Evolutionary conservation across 2,329 filamentous ascomycete species (phyloP).

Genomic region (Zymoseptoria crescenta): DNA sequence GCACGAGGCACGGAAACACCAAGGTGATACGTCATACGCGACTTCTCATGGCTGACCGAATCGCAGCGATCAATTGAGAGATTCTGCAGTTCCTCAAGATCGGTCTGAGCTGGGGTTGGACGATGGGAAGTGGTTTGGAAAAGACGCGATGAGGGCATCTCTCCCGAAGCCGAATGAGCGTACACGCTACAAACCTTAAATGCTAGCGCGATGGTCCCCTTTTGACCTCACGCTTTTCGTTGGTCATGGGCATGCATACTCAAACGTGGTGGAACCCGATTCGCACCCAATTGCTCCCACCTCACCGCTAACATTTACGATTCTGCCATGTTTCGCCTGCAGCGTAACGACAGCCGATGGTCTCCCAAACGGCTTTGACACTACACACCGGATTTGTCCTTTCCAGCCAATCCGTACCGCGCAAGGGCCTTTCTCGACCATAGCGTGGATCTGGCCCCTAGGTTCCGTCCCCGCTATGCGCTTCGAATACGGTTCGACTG

Average conservation of each 20-base stretch:
- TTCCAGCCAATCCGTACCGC: not conserved
- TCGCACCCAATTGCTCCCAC: not conserved
- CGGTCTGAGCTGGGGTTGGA: not conserved
- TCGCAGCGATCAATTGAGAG: not conserved
- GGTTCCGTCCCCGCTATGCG: not conserved
- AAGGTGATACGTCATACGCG: not conserved
- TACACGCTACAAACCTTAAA: not conserved
- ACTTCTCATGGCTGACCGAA: not conserved
- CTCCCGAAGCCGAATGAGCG: not conserved
- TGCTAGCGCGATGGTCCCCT: not conserved
- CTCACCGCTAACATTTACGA: not conserved
- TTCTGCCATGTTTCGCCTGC: not conserved
- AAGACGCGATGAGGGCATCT: not conserved
- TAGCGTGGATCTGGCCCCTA: not conserved
- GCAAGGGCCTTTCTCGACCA: not conserved
- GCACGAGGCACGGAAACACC: not conserved
- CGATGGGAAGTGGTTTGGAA: not conserved
- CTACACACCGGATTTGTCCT: not conserved
- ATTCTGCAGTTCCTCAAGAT: not conserved
- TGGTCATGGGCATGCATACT: not conserved
- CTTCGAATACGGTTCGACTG: not conserved
- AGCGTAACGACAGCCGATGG: not conserved
- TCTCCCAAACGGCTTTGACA: not conserved
- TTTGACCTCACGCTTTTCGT: not conserved
- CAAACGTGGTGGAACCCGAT: not conserved